Conservation (phyloP, 306 rosid genomes). For the Abrus pulchellus region DNA sequence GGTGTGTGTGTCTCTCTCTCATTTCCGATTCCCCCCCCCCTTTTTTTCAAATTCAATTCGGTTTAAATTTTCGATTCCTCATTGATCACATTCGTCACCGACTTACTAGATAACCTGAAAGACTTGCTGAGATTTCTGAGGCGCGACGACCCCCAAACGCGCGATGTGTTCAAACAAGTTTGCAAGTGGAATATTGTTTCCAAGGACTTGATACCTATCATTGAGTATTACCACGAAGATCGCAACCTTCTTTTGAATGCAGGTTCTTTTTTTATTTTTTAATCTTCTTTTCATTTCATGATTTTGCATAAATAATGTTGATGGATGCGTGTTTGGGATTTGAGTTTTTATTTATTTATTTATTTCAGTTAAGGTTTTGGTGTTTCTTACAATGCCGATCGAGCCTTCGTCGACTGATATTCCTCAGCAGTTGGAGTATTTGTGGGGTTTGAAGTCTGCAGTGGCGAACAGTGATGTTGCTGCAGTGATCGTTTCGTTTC, state of each 20-base stretch:
- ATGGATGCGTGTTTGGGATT: neutral
- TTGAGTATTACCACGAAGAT: conserved; percentile 74
- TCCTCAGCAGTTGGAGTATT: conserved; percentile 81
- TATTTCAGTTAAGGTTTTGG: conserved; percentile 83
- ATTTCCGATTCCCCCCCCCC: neutral
- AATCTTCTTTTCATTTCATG: neutral
- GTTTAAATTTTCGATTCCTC: neutral
- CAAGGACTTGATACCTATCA: conserved; percentile 80
- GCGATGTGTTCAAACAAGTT: conserved; percentile 89
- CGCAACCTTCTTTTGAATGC: conserved; percentile 80
- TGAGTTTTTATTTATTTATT: neutral
- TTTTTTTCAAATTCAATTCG: neutral
- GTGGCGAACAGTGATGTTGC: conserved; percentile 69
- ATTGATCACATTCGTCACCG: neutral
- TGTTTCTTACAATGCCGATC: conserved; percentile 91
- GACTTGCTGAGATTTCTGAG: conserved; percentile 92
- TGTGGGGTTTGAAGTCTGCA: conserved; percentile 85
- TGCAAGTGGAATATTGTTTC: conserved; percentile 86
- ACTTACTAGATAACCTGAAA: conserved; percentile 79
- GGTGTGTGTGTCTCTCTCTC: conserved; percentile 59
- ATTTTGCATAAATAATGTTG: neutral
- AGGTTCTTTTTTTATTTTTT: conserved; percentile 45
- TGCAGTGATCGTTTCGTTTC: conserved; percentile 70
- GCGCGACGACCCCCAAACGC: conserved; percentile 87
- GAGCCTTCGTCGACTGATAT: conserved; percentile 79